Evolutionary conservation across 345 rosid species (phyloP).

Genomic region (Lepidium sativum): DNA sequence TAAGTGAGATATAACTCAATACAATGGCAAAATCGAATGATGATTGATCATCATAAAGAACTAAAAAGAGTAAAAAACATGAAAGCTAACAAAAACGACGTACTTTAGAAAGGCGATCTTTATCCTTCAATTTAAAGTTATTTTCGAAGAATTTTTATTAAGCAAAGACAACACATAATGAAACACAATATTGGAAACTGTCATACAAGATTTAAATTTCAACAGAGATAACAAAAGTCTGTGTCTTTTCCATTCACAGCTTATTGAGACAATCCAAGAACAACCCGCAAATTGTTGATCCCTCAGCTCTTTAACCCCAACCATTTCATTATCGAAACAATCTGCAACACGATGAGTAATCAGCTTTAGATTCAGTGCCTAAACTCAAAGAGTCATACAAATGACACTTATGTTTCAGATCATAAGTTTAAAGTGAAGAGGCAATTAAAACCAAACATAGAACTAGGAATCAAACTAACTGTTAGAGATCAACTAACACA

Average conservation of each 20-base stretch:
- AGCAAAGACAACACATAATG: neutral
- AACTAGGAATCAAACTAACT: neutral
- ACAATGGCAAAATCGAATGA: too few species aligned
- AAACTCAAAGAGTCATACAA: neutral
- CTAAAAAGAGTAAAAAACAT: neutral
- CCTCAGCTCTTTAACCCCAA: neutral
- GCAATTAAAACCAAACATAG: neutral
- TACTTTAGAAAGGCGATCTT: neutral
- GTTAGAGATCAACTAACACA: neutral
- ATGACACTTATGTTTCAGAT: neutral
- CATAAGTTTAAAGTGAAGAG: neutral
- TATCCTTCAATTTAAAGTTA: neutral
- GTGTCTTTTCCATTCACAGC: conserved; percentile 3
- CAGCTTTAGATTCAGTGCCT: neutral
- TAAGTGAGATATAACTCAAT: too few species aligned
- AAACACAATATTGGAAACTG: neutral
- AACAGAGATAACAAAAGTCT: neutral
- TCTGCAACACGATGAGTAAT: conserved; percentile 2
- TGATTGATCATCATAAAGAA: too few species aligned
- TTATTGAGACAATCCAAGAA: conserved; percentile 6
- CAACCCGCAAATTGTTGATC: neutral
- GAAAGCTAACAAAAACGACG: neutral
- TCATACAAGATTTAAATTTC: neutral
- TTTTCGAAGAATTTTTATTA: neutral
- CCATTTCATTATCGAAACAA: neutral